Percentiles rank a stretch among this genome's conserved stretches.
Conservation (phyloP, 495 filamentous ascomycete genomes). For the Staphylotrichum longicolle region DNA sequence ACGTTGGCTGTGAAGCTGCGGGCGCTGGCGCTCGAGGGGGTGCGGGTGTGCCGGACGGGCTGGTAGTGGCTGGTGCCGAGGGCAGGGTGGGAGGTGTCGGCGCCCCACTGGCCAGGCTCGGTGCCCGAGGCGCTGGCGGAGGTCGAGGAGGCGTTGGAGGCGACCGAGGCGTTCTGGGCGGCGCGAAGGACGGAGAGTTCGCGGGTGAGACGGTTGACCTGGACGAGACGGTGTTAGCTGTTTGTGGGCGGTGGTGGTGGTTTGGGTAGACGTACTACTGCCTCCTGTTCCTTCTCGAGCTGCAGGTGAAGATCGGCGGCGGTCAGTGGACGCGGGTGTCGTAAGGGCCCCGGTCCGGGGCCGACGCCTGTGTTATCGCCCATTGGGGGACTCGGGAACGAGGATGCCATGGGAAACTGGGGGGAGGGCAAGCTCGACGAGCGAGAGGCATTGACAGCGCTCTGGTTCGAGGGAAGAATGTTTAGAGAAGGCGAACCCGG, state of each 20-base stretch:
- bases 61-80: constrained; percentile 42
- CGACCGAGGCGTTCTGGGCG: constrained; percentile 76
- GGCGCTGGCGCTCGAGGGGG: constrained; percentile 51
- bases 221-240: constrained; percentile 9
- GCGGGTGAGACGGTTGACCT: constrained; percentile 90
- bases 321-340: constrained; percentile 81
- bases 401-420: constrained; percentile 23
- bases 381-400: constrained; percentile 48
- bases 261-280: constrained; percentile 60
- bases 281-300: constrained; percentile 90
- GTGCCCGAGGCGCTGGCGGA: constrained; percentile 47
- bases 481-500: constrained; percentile 41
- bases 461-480: constrained; percentile 56
- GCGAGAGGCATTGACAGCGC: constrained; percentile 45
- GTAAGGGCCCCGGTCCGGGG: constrained; percentile 64
- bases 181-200: constrained; percentile 77
- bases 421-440: constrained; percentile 31
- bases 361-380: constrained; percentile 58
- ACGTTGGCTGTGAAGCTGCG: constrained; percentile 52
- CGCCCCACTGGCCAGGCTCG: constrained; percentile 33
- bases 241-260: neutral
- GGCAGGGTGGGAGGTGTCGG: constrained; percentile 32
- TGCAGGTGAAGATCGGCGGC: constrained; percentile 82
- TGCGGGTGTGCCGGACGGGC: constrained; percentile 44
- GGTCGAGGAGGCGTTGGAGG: constrained; percentile 75